phyloP scores from a whole-genome alignment of 2,329 filamentous ascomycete genomes.

The Penicillium sp. region DNA sequence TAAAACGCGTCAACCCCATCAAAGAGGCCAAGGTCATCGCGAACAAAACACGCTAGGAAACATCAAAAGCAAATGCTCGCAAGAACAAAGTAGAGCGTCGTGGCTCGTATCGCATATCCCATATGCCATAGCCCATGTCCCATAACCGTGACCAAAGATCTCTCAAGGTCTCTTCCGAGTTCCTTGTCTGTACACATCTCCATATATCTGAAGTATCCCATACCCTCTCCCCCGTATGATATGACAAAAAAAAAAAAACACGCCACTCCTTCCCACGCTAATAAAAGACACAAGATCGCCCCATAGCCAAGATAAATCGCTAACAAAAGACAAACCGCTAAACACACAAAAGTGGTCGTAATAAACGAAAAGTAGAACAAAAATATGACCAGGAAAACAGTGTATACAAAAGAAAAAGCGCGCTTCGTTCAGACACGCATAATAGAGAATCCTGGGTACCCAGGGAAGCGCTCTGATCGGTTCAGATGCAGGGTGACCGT shows the following conservation, averaged over 20 bases:
- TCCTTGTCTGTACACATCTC: slow-evolving; percentile 1
- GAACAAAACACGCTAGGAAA: background rate
- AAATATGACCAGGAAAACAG: slow-evolving; percentile 2
- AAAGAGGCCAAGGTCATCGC: background rate
- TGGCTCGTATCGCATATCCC: slow-evolving; percentile 14
- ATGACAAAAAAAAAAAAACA: slow-evolving; percentile 7
- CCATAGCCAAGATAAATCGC: slow-evolving; percentile 15
- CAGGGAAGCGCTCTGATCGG: slow-evolving; percentile 1
- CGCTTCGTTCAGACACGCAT: slow-evolving; percentile 19
- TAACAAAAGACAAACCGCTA: slow-evolving; percentile 9
- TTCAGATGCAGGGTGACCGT: slow-evolving; percentile 1
- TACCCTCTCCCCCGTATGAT: slow-evolving; percentile 12
- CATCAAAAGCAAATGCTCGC: slow-evolving; percentile 7
- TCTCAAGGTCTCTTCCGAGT: slow-evolving; percentile 5
- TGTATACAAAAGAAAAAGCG: slow-evolving; percentile 9
- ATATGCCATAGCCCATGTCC: slow-evolving; percentile 4
- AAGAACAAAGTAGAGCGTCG: slow-evolving; percentile 9
- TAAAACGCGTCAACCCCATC: background rate
- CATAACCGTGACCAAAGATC: background rate
- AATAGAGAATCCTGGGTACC: slow-evolving; percentile 17
- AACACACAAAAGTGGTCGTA: slow-evolving; percentile 4
- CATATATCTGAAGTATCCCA: too few species aligned
- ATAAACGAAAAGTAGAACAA: slow-evolving; percentile 3
- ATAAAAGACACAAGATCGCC: slow-evolving; percentile 16
- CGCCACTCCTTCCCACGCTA: slow-evolving; percentile 13